phyloP scores from a whole-genome alignment of 2,329 filamentous ascomycete genomes.

The Chrysoporthe austroafricana region DNA sequence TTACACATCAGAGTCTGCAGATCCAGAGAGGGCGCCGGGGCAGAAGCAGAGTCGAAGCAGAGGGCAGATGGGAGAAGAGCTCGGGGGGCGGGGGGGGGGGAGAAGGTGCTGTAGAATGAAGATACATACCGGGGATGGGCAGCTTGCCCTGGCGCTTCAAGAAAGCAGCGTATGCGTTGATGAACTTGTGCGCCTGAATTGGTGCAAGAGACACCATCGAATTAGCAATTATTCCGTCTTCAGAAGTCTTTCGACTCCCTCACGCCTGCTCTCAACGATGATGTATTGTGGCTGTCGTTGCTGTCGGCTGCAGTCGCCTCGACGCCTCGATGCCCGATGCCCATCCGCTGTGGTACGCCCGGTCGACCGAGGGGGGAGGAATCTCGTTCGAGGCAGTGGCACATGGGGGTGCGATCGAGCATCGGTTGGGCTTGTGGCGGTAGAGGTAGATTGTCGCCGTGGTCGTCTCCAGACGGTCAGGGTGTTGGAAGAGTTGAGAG shows the following conservation, averaged over 20 bases:
- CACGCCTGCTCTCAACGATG: constrained; percentile 63
- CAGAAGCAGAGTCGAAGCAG: neutral
- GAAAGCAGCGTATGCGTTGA: constrained; percentile 83
- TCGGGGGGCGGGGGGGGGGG: too few relatives aligned
- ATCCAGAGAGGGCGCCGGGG: neutral
- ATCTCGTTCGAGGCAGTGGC: constrained; percentile 15
- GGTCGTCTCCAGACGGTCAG: constrained; percentile 23
- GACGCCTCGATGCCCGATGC: constrained; percentile 27
- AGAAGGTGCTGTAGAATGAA: neutral
- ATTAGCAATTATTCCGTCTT: constrained; percentile 75
- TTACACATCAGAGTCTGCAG: constrained; percentile 7
- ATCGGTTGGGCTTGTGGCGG: constrained; percentile 10
- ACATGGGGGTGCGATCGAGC: constrained; percentile 19
- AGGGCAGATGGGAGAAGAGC: neutral
- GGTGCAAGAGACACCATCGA: constrained; percentile 48
- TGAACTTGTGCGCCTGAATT: constrained; percentile 83
- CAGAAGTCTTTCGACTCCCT: constrained; percentile 75
- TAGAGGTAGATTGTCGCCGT: constrained; percentile 8
- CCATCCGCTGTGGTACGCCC: constrained; percentile 26
- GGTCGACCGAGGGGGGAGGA: constrained; percentile 8
- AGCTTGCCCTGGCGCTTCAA: constrained; percentile 95
- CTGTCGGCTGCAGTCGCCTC: constrained; percentile 32
- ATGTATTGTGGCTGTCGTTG: constrained; percentile 29
- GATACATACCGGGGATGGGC: constrained; percentile 77
- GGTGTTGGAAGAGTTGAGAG: constrained; percentile 38